Base-by-base conservation (phyloP, 805 yeast genomes). In the Ogataea saltuana region DNA sequence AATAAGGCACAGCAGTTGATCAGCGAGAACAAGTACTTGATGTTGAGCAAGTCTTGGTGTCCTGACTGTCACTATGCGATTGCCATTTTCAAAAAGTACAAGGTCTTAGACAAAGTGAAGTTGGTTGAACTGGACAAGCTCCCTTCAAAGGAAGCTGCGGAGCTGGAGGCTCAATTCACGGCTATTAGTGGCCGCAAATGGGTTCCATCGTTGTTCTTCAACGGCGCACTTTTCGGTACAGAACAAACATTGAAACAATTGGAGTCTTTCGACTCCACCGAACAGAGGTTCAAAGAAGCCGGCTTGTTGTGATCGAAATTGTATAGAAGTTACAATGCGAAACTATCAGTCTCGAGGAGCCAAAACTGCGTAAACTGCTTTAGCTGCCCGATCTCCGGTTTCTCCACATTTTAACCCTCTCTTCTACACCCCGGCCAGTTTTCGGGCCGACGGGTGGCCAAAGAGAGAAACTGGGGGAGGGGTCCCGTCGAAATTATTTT, bases 11-110 rank as follows among this genome's bases (percentile, higher is more conserved):
- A 70, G 40, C 63, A 72, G 20, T 63, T 80, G 42, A 70, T 83
- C 42, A 40, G 58, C 8, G 53, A 65, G 3, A 65, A 81, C 62
- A 68, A 68, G 37, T 78, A 63, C 51, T 69, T 85, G 46, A 75
- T 81, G 74, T 58, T 84, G 10, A 77, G 85, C 30, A 85, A 84
- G 52, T 72, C 83, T 15, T 84, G 89, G 89, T 85, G 93, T 61
- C 86, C 88, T 3, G 90, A 85, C 54, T 84, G 90, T 54, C 79
- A 75, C 38, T 85, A 82, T 58, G 77, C 85, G 3, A 71, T 75
- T 46, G 64, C 65, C 20, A 62, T 83, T 17, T 82, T 80, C 73
- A 69, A 73, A 38, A 72, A 76, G 41, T 76, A 71, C 54, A 70
- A 72, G 7, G 80, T 82, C 7, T 54, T 55, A 9, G 69, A 71